Conservation (phyloP, 331 rosid species). For the Arachis monticola region DNA sequence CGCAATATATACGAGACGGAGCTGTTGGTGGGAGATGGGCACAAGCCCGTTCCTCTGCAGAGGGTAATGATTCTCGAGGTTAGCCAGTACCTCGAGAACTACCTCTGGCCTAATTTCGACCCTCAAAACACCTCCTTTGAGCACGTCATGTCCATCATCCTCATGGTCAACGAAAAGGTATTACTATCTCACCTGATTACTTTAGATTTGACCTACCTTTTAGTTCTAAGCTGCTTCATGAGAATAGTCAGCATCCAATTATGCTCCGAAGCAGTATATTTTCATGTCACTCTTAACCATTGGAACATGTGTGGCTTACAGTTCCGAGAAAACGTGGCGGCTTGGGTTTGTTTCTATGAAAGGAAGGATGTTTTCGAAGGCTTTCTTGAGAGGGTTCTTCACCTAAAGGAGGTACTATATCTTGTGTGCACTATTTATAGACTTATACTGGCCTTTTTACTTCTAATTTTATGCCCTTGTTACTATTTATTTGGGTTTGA, state of each 20-base stretch:
- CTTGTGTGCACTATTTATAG: not conserved
- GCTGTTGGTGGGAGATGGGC: constrained; percentile 64
- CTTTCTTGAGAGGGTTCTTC: constrained; percentile 87
- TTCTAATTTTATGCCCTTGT: not conserved
- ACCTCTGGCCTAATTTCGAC: constrained; percentile 84
- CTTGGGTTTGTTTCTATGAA: constrained; percentile 92
- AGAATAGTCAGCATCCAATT: not conserved
- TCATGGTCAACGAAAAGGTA: constrained; percentile 97
- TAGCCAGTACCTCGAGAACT: constrained; percentile 92
- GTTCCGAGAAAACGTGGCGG: constrained; percentile 95
- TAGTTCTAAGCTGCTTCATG: not conserved
- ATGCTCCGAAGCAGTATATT: not conserved
- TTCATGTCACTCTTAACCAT: constrained; percentile 7
- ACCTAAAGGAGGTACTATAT: constrained; percentile 69
- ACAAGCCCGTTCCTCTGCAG: constrained; percentile 84
- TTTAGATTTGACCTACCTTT: not conserved
- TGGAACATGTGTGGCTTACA: constrained; percentile 40
- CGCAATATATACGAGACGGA: constrained; percentile 78
- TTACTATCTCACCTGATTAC: not conserved
- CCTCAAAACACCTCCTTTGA: constrained; percentile 72
- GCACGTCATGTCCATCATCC: constrained; percentile 92
- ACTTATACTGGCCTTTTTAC: not conserved
- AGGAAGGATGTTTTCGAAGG: constrained; percentile 76
- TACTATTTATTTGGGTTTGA: not conserved
- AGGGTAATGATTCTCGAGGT: constrained; percentile 96